Evolutionary conservation across 2,329 filamentous ascomycete genomes (phyloP), one percentile per base, ranked within the genome.

Genomic region (Colletotrichum chlorophyti): DNA sequence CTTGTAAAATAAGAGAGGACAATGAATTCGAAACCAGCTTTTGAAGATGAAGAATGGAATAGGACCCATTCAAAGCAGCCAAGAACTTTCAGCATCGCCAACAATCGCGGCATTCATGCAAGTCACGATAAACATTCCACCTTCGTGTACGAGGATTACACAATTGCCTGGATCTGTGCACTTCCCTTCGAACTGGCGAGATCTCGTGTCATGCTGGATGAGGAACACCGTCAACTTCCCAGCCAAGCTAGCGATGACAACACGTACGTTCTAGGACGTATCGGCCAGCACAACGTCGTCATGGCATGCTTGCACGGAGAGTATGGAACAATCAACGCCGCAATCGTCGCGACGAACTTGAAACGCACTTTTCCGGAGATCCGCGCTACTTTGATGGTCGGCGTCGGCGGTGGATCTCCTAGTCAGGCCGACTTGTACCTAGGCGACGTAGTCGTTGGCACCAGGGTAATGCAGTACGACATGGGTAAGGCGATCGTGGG

Each of bases 351-450:
- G 6, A 62, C 40, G 6, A 62, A 66, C 11, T 26, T 67, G 12
- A 49, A 26, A 1, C 52, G 59, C 1, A 64, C 53, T 0, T 67
- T 67, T 23, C 54, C 54, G 1, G 35, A 11, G 1, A 49, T 62
- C 4, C 52, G 27, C 0, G 17, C 60, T 2, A 29, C 48, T 3
- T 19, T 67, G 6, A 64, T 70, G 47, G 69, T 71, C 7, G 68
- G 69, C 2, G 68, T 71, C 2, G 69, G 69, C 8, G 68, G 68
- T 8, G 68, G 66, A 1, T 63, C 62, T 0, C 69, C 68, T 2
- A 51, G 48, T 3, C 48, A 34, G 26, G 34, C 32, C 3, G 58
- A 66, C 8, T 27, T 67, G 0, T 47, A 61, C 1, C 45, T 68
- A 2, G 65, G 66, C 0, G 65, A 68, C 11, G 41, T 67, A 3